These are phyloP conservation scores for Podospora australis DNA, from an alignment of 495 filamentous ascomycete species.

Conservation along the genomic window DNA sequence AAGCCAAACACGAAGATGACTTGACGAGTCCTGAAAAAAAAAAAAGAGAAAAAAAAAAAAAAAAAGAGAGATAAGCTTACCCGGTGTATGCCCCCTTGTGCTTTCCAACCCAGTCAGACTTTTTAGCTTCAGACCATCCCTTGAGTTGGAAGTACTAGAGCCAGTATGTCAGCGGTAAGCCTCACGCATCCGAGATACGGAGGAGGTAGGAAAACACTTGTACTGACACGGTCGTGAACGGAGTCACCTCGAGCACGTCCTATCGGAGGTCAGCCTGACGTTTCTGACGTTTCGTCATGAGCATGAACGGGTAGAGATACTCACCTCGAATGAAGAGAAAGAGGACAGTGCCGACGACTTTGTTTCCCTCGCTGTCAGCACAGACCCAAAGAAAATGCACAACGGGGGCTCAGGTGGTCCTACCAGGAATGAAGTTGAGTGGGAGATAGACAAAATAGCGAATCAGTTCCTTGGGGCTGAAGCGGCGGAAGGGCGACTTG, in stretches of 20 bases:
- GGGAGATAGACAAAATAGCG: constrained; percentile 77
- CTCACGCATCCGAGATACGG: no score
- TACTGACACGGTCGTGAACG: constrained; percentile 27
- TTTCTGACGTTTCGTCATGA: background rate
- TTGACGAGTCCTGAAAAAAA: no score
- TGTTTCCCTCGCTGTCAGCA: no score
- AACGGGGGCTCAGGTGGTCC: no score
- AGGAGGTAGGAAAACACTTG: background rate
- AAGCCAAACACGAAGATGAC: no score
- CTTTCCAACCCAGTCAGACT: constrained; percentile 57
- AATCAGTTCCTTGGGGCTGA: constrained; percentile 59
- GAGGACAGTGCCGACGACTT: constrained; percentile 73
- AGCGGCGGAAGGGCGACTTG: constrained; percentile 61
- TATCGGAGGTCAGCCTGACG: constrained; percentile 17
- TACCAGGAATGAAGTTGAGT: constrained; percentile 86
- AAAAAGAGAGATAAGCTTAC: constrained; percentile 43
- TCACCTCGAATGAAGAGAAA: constrained; percentile 74
- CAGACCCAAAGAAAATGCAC: no score
- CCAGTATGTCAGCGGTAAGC: background rate
- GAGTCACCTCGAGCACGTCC: constrained; percentile 32
- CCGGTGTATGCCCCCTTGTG: constrained; percentile 64
- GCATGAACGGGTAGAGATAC: background rate
- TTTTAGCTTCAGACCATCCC: constrained; percentile 58
- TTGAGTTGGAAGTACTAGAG: constrained; percentile 82
- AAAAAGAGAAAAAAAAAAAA: no score